These are phyloP conservation scores for Combretum micranthum DNA, from an alignment of 345 rosid genomes.

Conservation along the genomic window DNA sequence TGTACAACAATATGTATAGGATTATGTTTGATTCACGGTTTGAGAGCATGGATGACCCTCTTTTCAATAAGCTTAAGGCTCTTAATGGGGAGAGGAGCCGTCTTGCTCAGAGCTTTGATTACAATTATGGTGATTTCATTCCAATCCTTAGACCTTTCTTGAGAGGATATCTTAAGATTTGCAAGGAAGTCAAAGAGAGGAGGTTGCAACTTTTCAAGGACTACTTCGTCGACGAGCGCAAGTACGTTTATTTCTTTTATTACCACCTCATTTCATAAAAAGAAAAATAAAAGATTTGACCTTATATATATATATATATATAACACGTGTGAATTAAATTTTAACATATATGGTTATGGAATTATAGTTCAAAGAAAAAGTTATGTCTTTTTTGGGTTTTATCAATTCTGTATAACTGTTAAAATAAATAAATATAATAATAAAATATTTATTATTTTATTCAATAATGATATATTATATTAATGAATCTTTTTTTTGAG, in stretches of 20 bases:
- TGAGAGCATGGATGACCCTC: conserved; percentile 82
- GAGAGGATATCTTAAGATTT: conserved; percentile 86
- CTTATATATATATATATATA: too few relatives aligned
- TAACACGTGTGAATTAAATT: too few relatives aligned
- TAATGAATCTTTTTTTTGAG: too few relatives aligned
- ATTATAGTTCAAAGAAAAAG: too few relatives aligned
- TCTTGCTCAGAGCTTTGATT: conserved; percentile 92
- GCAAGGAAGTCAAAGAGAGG: conserved; percentile 77
- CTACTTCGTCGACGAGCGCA: conserved; percentile 84
- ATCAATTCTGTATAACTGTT: too few relatives aligned
- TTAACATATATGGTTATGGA: too few relatives aligned
- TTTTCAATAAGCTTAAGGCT: conserved; percentile 65
- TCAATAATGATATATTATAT: too few relatives aligned
- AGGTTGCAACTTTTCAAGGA: conserved; percentile 86
- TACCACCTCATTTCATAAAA: too few relatives aligned
- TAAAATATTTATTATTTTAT: too few relatives aligned
- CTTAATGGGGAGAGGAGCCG: conserved; percentile 94
- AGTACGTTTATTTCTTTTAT: conserved; percentile 31
- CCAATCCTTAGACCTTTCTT: conserved; percentile 91
- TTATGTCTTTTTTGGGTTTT: too few relatives aligned
- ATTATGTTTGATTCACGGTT: conserved; percentile 94
- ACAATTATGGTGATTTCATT: conserved; percentile 92
- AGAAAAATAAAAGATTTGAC: too few relatives aligned
- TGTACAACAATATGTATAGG: conserved; percentile 95
- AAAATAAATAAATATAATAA: too few relatives aligned